A percentile compares a stretch with the other conserved stretches of the same genome.
These are phyloP conservation scores for Emericellopsis cladophorae DNA, from an alignment of 2,329 filamentous ascomycete species.

Conservation along the genomic window DNA sequence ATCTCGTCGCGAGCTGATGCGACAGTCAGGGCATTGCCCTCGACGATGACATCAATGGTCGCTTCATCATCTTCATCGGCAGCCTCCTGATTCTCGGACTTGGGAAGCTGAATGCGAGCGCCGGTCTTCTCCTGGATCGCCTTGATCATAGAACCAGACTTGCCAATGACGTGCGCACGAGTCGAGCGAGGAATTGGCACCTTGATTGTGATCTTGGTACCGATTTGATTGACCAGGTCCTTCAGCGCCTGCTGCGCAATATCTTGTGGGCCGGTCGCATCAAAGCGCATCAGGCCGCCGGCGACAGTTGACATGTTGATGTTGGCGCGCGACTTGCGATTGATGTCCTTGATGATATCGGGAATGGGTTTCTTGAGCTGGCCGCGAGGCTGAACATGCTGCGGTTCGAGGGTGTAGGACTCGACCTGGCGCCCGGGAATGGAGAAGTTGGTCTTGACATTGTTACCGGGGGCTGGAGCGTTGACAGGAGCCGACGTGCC, in stretches of 20 bases:
- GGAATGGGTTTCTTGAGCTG: constrained; percentile 76
- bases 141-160: constrained; percentile 81
- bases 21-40: constrained; percentile 82
- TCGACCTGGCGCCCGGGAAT: constrained; percentile 78
- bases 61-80: constrained; percentile 65
- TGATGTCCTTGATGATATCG: constrained; percentile 84
- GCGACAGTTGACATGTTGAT: constrained; percentile 66
- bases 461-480: constrained; percentile 30
- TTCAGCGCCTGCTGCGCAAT: constrained; percentile 79
- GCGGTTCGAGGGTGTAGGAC: constrained; percentile 58
- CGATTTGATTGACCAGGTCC: constrained; percentile 79
- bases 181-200: constrained; percentile 75
- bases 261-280: constrained; percentile 73
- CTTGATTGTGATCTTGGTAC: constrained; percentile 58
- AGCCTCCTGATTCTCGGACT: constrained; percentile 45
- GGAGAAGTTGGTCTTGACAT: constrained; percentile 44
- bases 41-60: constrained; percentile 74
- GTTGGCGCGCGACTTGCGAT: constrained; percentile 78
- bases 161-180: constrained; percentile 84
- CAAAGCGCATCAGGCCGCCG: constrained; percentile 65
- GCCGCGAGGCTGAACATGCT: constrained; percentile 61
- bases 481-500: constrained; percentile 52
- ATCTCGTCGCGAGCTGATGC: constrained; percentile 76
- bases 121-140: constrained; percentile 80
- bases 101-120: constrained; percentile 81